Evolutionary conservation across 1,139 yeast species (phyloP), one percentile per base, ranked within the genome.

Genomic region (Candida sp.): DNA sequence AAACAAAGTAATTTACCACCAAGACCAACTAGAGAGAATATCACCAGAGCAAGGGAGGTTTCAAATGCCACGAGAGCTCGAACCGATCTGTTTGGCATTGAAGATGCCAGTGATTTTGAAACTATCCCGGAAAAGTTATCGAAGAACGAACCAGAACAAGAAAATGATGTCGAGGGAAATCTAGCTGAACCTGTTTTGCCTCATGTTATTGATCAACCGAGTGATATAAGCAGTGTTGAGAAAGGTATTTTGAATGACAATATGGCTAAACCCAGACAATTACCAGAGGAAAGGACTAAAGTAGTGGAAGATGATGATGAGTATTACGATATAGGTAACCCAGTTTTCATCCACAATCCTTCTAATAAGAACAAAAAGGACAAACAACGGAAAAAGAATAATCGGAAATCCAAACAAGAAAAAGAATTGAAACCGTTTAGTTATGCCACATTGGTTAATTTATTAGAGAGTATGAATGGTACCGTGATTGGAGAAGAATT

Each of bases 401-500:
- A 35, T 7, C 44, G 39, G 9, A 51, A 45, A 21, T 40, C 49
- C 3, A 52, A 51, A 22, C 33, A 47, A 12, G 25, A 46, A 7
- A 45, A 42, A 22, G 58, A 52, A 32, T 60, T 76, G 42, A 68
- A 70, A 45, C 82, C 85, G 4, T 81, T 82, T 50, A 77, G 82
- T 7, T 77, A 80, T 51, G 75, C 75, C 39, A 81, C 87, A 0
- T 64, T 82, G 41, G 77, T 82, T 7, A 76, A 77, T 43, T 63
- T 83, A 38, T 62, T 82, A 40, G 82, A 79, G 52, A 81, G 84
- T 43, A 81, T 84, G 43, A 84, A 82, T 55, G 84, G 84, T 5
- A 77, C 82, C 2, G 72, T 79, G 4, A 77, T 79, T 39, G 84
- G 84, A 3, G 81, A 83, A 54, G 95, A 87, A 52, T 86, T 90